Base-by-base conservation (phyloP, 2,329 filamentous ascomycete species). In the Aspergillus novoparasiticus region DNA sequence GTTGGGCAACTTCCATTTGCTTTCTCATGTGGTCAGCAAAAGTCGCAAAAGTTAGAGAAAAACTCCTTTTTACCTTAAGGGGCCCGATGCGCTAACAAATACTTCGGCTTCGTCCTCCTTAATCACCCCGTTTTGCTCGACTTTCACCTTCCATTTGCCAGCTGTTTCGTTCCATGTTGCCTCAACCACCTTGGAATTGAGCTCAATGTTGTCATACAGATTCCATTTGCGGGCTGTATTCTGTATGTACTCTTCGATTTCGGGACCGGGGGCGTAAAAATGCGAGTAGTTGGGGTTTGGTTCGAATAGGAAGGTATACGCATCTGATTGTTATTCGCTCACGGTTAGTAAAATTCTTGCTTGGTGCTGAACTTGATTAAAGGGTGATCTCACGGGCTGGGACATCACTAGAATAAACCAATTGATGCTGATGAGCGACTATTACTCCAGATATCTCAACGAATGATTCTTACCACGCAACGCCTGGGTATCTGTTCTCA, bases 211-310 rank as follows among this genome's bases (percentile, higher is more conserved):
- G n/a, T 75, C 69, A 53, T 78, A 76, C 0, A 81, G 73, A 34
- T 76, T 70, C 61, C 78, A 79, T 63, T 82, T 81, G 55, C 69
- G 73, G 19, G 78, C 78, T 10, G 73, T 73, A 0, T 66, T 60
- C 58, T 77, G 71, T 70, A 81, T 77, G 62, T 82, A 82, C 26
- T 78, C 73, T 14, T 75, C 72, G 36, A 82, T 82, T 60, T 81
- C 80, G 19, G 69, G 66, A 0, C 78, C 77, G 5, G 69, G 69
- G 6, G 77, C 76, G 58, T 80, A 82, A 43, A 79, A 77, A 4
- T 75, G 73, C 2, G 72, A 75, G 78, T 78, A 81, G 43, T 78
- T 71, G 2, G 78, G 78, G 41, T 81, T 81, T 2, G 78, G 78
- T 9, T 79, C 76, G 59, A 78, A 82, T 2, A 76, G 77, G 19